These are phyloP conservation scores for Micromonas commoda DNA, from an alignment of 139 green algal species.

Conservation along the genomic window DNA sequence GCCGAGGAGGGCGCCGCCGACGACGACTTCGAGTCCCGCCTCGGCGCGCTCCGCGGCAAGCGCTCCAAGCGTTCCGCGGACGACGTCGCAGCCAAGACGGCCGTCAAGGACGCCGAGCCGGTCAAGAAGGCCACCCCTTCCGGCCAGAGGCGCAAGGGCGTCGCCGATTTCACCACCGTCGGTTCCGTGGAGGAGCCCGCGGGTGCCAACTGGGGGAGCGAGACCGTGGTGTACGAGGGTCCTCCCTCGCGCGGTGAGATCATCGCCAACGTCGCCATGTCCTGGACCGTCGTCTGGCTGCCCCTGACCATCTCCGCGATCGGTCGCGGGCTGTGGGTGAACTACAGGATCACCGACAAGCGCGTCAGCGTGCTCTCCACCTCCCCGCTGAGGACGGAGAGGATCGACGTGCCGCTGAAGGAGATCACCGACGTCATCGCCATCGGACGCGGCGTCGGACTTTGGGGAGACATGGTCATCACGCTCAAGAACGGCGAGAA, in stretches of 20 bases:
- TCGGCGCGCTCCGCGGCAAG: conserved; percentile 19
- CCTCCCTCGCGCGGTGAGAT: conserved; percentile 30
- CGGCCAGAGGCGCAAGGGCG: background rate
- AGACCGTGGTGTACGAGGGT: conserved; percentile 35
- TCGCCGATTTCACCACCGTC: conserved; percentile 9
- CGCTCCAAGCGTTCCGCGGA: conserved; percentile 20
- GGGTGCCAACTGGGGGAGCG: background rate
- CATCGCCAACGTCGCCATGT: conserved; percentile 36
- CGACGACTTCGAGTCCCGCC: conserved; percentile 20
- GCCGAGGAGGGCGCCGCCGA: background rate
- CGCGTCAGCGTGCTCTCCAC: conserved; percentile 26
- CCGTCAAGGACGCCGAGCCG: background rate
- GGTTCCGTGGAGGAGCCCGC: background rate
- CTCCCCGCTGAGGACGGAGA: conserved; percentile 28
- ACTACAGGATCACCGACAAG: conserved; percentile 44
- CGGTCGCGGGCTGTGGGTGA: conserved; percentile 22
- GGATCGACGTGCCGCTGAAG: conserved; percentile 17
- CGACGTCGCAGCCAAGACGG: background rate
- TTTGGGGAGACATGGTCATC: conserved; percentile 40
- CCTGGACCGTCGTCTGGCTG: conserved; percentile 35
- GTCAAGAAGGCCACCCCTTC: too few species aligned
- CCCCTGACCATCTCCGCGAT: conserved; percentile 34
- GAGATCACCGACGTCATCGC: conserved; percentile 28
- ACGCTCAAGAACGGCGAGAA: conserved; percentile 33
- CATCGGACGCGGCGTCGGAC: conserved; percentile 33